phyloP scores from a whole-genome alignment of 345 rosid genomes.

The Corymbia maculata region DNA sequence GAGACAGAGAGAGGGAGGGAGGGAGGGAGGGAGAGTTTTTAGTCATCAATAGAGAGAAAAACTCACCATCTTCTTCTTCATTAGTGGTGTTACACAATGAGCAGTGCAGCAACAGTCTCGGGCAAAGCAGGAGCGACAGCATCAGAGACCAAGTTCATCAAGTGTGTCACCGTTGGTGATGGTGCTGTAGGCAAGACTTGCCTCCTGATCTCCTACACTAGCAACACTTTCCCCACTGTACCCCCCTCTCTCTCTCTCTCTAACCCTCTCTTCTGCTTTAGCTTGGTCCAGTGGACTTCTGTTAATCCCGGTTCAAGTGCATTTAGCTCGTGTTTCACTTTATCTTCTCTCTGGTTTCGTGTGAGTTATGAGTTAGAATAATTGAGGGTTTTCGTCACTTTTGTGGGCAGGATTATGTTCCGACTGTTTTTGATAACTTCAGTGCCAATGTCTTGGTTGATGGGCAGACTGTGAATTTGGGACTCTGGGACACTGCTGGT shows the following conservation, averaged over 20 bases:
- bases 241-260: too few relatives aligned
- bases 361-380: neutral
- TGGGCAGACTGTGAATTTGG: constrained; percentile 75
- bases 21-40: neutral
- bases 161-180: constrained; percentile 92
- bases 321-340: neutral
- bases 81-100: neutral
- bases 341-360: neutral
- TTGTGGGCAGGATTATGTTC: constrained; percentile 28
- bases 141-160: constrained; percentile 59
- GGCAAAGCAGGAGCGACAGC: constrained; percentile 1
- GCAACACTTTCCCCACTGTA: constrained; percentile 88
- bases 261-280: neutral
- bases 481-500: constrained; percentile 98
- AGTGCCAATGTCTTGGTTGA: constrained; percentile 90
- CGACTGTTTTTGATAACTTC: constrained; percentile 73
- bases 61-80: neutral
- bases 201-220: constrained; percentile 78
- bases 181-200: constrained; percentile 96
- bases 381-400: neutral
- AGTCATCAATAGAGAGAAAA: too few relatives aligned
- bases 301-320: neutral
- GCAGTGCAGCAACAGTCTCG: neutral
- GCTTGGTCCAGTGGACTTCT: neutral
- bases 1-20: neutral